Percentiles rank a stretch among this genome's conserved stretches.
phyloP scores from a whole-genome alignment of 306 rosid species.

The Cucurbita argyrosperma region DNA sequence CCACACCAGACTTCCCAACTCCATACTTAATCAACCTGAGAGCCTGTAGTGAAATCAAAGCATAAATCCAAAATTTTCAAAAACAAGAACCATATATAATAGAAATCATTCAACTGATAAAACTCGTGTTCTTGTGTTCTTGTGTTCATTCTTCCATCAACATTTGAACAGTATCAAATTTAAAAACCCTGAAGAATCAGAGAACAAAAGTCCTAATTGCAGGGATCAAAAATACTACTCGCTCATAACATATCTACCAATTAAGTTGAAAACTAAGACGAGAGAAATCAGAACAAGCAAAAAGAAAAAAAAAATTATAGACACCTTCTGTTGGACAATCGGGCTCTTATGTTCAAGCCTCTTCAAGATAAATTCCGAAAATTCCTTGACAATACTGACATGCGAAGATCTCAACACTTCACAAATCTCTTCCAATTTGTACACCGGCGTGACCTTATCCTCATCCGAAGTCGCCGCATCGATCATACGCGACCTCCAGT shows the following conservation, averaged over 20 bases:
- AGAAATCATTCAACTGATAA: neutral
- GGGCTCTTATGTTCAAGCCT: conserved; percentile 90
- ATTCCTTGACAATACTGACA: conserved; percentile 78
- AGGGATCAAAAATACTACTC: neutral
- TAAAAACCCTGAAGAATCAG: neutral
- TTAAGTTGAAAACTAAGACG: conserved; percentile 7
- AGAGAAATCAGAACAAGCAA: neutral
- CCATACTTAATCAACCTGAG: conserved; percentile 79
- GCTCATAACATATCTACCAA: conserved; percentile 14
- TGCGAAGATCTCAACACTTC: conserved; percentile 78
- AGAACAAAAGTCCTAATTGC: neutral
- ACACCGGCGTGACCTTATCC: conserved; percentile 86
- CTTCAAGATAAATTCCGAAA: conserved; percentile 68
- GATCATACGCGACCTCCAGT: conserved; percentile 79
- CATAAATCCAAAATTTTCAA: neutral
- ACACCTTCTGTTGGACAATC: conserved; percentile 85
- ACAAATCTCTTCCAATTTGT: conserved; percentile 78
- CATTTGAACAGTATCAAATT: neutral
- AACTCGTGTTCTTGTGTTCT: neutral
- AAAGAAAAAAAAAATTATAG: neutral
- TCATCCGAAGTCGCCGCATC: conserved; percentile 86
- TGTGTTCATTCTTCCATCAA: neutral
- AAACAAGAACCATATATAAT: neutral
- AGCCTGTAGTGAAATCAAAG: conserved; percentile 37
- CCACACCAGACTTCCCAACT: conserved; percentile 88